Base-by-base conservation (phyloP, 768 basidiomycete species). In the Tricholoma furcatifolium region DNA sequence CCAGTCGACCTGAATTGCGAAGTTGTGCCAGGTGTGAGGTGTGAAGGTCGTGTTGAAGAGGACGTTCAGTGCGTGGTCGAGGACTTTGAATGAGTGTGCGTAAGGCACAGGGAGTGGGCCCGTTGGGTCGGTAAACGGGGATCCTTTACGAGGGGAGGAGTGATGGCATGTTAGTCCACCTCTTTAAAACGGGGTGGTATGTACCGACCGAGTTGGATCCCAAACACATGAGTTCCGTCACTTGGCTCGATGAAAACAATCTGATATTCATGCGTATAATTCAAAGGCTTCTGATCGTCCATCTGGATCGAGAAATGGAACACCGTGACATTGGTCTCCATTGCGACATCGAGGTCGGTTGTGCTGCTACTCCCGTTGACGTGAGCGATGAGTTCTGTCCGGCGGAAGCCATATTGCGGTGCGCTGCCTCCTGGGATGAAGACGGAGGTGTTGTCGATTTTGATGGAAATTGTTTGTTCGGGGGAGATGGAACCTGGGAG, bases 181-280 rank as follows among this genome's bases (percentile, higher is more conserved):
- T 1, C 17, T 8, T 20, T 9, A 35, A 4, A 35, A 17, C 15
- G 46, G 21, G 12, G 7, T 39, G n/a, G 43, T 14, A 17, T 9
- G 31, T 44, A 58, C 72, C 15, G 53, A 82, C 83, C 83, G 6
- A 84, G 69, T 57, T 84, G 81, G 36, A 84, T 66, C 5, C 74
- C 80, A 60, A 86, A 86, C 18, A 84, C 71, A 66, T 83, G 82
- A 3, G 76, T 72, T 6, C 82, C 81, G 58, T 85, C 84, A 47
- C 62, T 71, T 1, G 81, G 79, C 65, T 86, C 83, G 51, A 85
- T 81, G 63, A 79, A 84, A 12, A 85, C 79, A 45, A 80, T 70
- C 59, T 85, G 83, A 59, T 85, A 83, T 59, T 85, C 83, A 51
- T 85, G 83, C 8, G 57, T 71, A 56, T 73, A 74, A 60, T 83